Base-by-base conservation (phyloP, 352 stramenopile genomes). In the Phytophthora vignae region DNA sequence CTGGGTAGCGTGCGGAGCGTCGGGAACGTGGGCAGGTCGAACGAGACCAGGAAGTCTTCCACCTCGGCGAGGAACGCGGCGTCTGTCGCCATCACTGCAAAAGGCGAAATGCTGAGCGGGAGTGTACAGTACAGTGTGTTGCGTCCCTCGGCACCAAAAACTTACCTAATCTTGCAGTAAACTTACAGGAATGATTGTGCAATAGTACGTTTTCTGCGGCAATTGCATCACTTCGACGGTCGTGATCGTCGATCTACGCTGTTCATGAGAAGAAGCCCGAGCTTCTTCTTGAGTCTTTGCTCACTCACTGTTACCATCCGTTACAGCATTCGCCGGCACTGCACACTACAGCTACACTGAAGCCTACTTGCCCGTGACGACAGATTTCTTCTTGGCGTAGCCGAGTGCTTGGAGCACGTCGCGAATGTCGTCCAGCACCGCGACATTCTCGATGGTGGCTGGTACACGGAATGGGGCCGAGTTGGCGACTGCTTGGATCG, bases 401-500 rank as follows among this genome's bases (percentile, higher is more conserved):
- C 81, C 81, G n/a, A 88, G 71, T 27, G 68, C 65, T 44, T 85
- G 65, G 2, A 86, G 70, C 11, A 73, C 74, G 4, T 27, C 22
- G 9, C 69, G 66, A 50, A 84, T 80, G 63, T 82, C 74, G 31
- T 79, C 76, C 19, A 88, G 68, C 9, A 85, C 76, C 4, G 67
- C 59, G 25, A 73, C 71, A 44, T 86, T 85, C 15, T 88, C 81
- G 54, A 88, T 88, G n/a, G 81, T 88, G 42, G 81, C 76, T 8
- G 81, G 81, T 53, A 88, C 61, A 22, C 78, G 69, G 60, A 79
- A 86, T 27, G 73, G 74, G 10, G 64, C 25, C 21, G 77, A 83
- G 52, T 86, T 71, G 1, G 81, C 81, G n/a, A 85, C 73, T 27
- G 78, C 79, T 40, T 88, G 76, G 42, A 88, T 86, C n/a, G 81